A percentile compares a stretch with the other conserved stretches of the same genome.
phyloP scores from a whole-genome alignment of 129 eudicot genomes.

The Saussurea involucrata region DNA sequence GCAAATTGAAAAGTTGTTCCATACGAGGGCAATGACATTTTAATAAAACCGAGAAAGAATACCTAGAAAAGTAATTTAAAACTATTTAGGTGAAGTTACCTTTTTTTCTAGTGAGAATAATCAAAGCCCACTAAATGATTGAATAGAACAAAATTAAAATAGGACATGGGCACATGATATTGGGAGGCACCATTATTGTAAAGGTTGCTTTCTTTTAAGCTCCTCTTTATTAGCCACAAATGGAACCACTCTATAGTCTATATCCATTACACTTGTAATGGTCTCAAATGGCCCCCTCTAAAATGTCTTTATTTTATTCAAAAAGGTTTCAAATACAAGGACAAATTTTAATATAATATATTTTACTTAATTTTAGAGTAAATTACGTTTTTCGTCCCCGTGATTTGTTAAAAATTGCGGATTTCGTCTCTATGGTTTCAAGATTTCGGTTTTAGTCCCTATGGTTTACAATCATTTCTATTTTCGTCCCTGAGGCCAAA shows the following conservation, averaged over 20 bases:
- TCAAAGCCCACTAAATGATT: constrained; percentile 19
- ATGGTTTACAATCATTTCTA: no score
- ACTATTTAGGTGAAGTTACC: no score
- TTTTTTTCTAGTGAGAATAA: no score
- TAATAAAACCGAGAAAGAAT: no score
- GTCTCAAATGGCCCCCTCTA: constrained; percentile 2
- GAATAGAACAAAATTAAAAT: constrained; percentile 9
- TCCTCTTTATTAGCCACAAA: constrained; percentile 28
- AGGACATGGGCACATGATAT: constrained; percentile 10
- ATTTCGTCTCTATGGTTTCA: no score
- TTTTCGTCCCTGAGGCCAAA: no score
- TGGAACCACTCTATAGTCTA: neutral
- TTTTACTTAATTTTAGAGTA: neutral
- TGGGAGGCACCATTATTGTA: constrained; percentile 26
- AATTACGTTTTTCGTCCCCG: no score
- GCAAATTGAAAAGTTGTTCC: no score
- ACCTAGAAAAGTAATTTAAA: no score
- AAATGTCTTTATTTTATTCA: neutral
- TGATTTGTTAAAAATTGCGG: no score
- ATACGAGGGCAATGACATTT: no score
- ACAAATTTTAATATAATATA: neutral
- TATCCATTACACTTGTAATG: constrained; percentile 1
- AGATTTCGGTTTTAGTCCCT: no score
- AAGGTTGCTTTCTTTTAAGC: constrained; percentile 19
- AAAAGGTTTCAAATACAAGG: neutral